Evolutionary conservation across 1,284 basidiomycete species (phyloP).

Genomic region (Heterobasidion occidentale): DNA sequence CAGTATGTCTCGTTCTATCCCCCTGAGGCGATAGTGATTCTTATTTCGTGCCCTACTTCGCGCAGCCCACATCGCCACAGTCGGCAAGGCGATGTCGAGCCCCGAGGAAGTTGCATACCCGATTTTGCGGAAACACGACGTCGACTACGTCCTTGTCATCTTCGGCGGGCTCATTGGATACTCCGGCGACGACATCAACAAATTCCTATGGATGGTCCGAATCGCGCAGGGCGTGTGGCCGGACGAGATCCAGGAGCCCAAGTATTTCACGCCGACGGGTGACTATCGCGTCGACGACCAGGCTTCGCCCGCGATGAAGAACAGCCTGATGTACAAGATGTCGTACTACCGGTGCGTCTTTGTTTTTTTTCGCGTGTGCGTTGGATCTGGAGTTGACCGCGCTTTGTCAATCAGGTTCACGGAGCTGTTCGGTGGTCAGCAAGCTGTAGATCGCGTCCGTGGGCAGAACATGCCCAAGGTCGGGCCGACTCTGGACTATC

Average conservation of each 20-base stretch:
- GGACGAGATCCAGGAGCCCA: constrained; percentile 91
- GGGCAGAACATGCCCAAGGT: constrained; percentile 69
- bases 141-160: constrained; percentile 96
- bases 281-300: constrained; percentile 92
- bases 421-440: constrained; percentile 77
- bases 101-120: constrained; percentile 94
- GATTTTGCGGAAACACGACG: constrained; percentile 95
- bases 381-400: background rate
- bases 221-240: constrained; percentile 99
- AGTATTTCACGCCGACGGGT: constrained; percentile 91
- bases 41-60: background rate
- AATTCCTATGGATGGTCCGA: constrained; percentile 98
- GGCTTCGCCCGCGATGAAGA: constrained; percentile 88
- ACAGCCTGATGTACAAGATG: constrained; percentile 99
- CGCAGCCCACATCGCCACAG: constrained; percentile 88
- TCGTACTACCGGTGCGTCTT: constrained; percentile 77
- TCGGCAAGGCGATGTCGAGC: constrained; percentile 96
- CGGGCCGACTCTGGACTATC: constrained; percentile 80
- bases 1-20: constrained; percentile 47
- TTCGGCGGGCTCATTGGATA: constrained; percentile 97
- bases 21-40: constrained; percentile 8
- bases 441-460: constrained; percentile 77
- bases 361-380: constrained; percentile 1
- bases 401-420: constrained; percentile 51
- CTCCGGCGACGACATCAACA: constrained; percentile 99